Conservation (phyloP, 2,329 filamentous ascomycete genomes). For the Neonectria neomacrospora region DNA sequence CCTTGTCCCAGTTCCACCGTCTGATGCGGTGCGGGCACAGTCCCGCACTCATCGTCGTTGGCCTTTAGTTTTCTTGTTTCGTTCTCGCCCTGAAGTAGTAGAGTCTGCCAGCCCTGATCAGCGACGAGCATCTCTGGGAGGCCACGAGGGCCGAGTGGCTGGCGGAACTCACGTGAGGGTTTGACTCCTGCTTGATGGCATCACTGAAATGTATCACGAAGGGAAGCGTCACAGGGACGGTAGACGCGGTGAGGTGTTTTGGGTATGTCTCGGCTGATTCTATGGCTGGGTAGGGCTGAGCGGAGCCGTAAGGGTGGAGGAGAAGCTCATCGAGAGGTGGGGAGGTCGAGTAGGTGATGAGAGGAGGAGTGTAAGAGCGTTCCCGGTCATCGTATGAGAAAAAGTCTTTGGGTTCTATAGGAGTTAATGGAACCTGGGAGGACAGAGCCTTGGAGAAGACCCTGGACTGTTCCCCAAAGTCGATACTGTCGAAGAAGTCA, state of each 20-base stretch:
- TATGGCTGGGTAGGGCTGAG: no score
- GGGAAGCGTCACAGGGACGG: conserved; percentile 69
- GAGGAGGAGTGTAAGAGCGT: conserved; percentile 76
- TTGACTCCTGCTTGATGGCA: conserved; percentile 73
- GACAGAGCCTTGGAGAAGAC: conserved; percentile 51
- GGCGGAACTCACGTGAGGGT: conserved; percentile 76
- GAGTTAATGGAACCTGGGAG: conserved; percentile 67
- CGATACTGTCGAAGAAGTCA: conserved; percentile 63
- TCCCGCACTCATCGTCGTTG: no score
- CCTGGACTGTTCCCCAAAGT: conserved; percentile 45
- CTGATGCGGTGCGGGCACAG: no score
- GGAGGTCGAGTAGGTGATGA: conserved; percentile 74
- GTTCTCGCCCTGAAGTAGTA: no score
- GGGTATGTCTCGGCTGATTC: conserved; percentile 64
- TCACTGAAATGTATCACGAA: conserved; percentile 72
- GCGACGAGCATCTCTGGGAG: conserved; percentile 57
- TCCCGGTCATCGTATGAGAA: conserved; percentile 76
- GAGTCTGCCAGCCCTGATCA: conserved; percentile 73
- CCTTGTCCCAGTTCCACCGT: no score
- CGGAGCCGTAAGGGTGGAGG: conserved; percentile 68
- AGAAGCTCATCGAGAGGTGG: conserved; percentile 72
- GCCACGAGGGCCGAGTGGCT: conserved; percentile 52
- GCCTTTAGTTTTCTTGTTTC: no score
- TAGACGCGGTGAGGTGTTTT: conserved; percentile 64
- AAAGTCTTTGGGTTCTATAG: conserved; percentile 71